Evolutionary conservation across 1,139 yeast genomes (phyloP), one percentile per base, ranked within the genome.

Genomic region (Candida sp.): DNA sequence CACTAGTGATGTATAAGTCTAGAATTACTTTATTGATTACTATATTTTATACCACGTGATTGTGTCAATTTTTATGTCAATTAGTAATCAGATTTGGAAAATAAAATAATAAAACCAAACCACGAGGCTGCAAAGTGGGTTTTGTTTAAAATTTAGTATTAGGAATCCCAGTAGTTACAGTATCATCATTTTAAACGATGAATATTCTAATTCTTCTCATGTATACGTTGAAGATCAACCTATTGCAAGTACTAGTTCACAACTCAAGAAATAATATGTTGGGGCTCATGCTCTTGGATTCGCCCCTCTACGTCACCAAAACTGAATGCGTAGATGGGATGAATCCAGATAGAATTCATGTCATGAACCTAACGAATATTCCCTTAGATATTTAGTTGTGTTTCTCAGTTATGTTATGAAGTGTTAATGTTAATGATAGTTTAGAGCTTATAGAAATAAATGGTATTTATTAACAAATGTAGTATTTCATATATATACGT

Each of bases 141-240:
- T 15, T 15, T 15, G 19, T 15, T 15, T 15, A 2, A 15, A 15
- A 15, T 15, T 15, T 15, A 15, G 3, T 15, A 15, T 15, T 15
- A 2, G 19, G 19, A 15, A 15, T 15, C 19, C 19, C 19, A 15
- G 19, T 15, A 15, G 19, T 15, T 25, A 25, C 3, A 25, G 15
- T 22, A 29, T 11, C 22, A 30, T 15, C n/a, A n/a, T n/a, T n/a
- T n/a, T n/a, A n/a, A n/a, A 45, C 12, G 5, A 71, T 72, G 77
- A 68, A 67, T 53, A 46, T 65, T 36, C 47, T 70, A 11, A 51
- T 66, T 35, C 58, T 69, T 48, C 50, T 70, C 22, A 51, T 72
- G 46, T 70, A 72, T 49, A 54, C 66, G 35, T 56, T 73, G 41
- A 71, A 72, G 52, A 58, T 68, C 35, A 73, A 73, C 47, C 47